Percentiles rank a stretch among this genome's conserved stretches.
These are phyloP conservation scores for Aspergillus sojae DNA, from an alignment of 2,329 filamentous ascomycete species.

Conservation along the genomic window DNA sequence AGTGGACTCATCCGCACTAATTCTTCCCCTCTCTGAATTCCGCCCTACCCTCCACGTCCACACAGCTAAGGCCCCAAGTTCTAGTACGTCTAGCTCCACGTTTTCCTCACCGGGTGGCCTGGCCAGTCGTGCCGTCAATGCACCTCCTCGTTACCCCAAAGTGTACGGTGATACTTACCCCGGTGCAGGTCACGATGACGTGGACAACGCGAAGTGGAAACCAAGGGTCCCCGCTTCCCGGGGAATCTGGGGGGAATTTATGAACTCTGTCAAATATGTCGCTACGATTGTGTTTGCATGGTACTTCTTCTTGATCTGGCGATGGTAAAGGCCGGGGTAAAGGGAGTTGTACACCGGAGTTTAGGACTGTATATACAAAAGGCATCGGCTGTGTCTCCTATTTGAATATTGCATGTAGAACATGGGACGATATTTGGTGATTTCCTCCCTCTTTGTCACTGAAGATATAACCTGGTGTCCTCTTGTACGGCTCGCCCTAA, in stretches of 20 bases:
- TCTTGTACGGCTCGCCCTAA: background rate
- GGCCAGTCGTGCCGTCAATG: constrained; percentile 30
- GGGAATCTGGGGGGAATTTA: constrained; percentile 62
- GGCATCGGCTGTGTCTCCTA: background rate
- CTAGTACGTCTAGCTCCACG: constrained; percentile 37
- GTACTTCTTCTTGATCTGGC: constrained; percentile 69
- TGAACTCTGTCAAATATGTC: constrained; percentile 64
- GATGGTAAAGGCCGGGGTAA: constrained; percentile 49
- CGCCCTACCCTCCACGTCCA: constrained; percentile 27
- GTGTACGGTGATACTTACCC: constrained; percentile 26
- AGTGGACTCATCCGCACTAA: constrained; percentile 15
- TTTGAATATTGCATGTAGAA: too few relatives aligned
- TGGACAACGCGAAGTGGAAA: constrained; percentile 34
- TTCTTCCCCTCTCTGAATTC: constrained; percentile 35
- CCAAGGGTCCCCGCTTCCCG: constrained; percentile 13
- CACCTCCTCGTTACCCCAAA: constrained; percentile 25
- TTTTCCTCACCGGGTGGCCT: constrained; percentile 31
- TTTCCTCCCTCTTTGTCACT: background rate
- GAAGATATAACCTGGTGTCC: too few relatives aligned
- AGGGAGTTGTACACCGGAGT: too few relatives aligned
- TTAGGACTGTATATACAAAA: background rate
- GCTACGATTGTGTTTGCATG: constrained; percentile 64
- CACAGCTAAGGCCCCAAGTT: constrained; percentile 27
- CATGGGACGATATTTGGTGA: too few relatives aligned
- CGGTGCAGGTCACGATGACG: constrained; percentile 18